Evolutionary conservation across 2,329 filamentous ascomycete genomes (phyloP), one percentile per base, ranked within the genome.

Genomic region (Lecanoromycetidae sp.): DNA sequence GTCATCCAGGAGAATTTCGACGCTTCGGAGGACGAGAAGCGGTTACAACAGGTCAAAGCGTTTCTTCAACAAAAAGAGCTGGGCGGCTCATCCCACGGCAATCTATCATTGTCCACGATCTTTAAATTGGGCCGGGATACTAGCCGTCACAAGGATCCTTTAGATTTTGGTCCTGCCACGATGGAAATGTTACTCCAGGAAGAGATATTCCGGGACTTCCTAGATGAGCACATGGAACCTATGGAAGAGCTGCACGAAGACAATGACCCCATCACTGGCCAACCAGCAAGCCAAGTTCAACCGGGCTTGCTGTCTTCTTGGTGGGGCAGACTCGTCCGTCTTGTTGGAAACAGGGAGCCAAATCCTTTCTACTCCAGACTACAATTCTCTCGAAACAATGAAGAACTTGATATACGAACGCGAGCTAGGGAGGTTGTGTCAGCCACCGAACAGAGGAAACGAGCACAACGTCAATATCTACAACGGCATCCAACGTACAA

Each of bases 1-100:
- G 91, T 98, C 67, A 98, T 98, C 55, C 91, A 98, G 64, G 91
- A 98, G 61, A 98, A 94, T 60, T 98, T 98, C 61, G 91, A 98
- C 66, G 87, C 98, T 22, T 94, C 88, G 3, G 91, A 98, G 62
- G 93, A 98, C 61, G 88, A 96, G 63, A 98, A 98, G 66, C 87
- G 93, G 17, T 68, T 96, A 52, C 87, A 96, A 61, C 93, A 98
- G 66, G 88, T 98, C 51, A 90, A 88, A 59, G 86, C 90, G 1
- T 98, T 96, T 57, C 70, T 98, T 36, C 86, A 94, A 60, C 80
- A 88, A 56, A 93, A 90, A 61, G 88, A 96, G 57, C 71, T 94
- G 26, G 84, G 82, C 20, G 76, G 69, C 29, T 75, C 78, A 22
- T 70, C 62, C 62, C 78, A 61, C 74, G 72, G 82, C 54, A 94